These are phyloP conservation scores for Calonectria henricotiae DNA, from an alignment of 2,329 filamentous ascomycete species.

Conservation along the genomic window DNA sequence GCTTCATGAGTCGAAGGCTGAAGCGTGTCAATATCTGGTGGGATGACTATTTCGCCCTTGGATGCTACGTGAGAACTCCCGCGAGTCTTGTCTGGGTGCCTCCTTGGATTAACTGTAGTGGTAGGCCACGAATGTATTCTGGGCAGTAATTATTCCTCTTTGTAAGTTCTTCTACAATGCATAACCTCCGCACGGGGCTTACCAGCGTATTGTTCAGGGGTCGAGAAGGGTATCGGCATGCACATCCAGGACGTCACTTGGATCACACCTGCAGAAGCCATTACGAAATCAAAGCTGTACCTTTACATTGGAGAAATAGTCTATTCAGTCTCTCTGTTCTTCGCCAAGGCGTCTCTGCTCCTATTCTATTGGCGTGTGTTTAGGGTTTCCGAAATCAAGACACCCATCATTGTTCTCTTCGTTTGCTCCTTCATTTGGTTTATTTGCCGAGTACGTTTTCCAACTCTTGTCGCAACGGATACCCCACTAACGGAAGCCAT, in stretches of 20 bases:
- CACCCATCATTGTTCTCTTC: slow-evolving; percentile 48
- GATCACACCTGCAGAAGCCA: slow-evolving; percentile 31
- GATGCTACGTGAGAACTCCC: slow-evolving; percentile 40
- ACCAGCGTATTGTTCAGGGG: slow-evolving; percentile 37
- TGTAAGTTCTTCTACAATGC: slow-evolving; percentile 28
- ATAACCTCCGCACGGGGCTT: not conserved
- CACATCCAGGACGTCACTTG: slow-evolving; percentile 40
- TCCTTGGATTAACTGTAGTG: slow-evolving; percentile 9
- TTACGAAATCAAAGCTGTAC: slow-evolving; percentile 28
- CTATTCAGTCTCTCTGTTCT: slow-evolving; percentile 54
- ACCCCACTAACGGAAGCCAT: slow-evolving; percentile 38
- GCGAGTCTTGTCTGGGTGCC: not conserved
- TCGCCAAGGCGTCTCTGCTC: slow-evolving; percentile 53
- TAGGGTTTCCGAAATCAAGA: slow-evolving; percentile 48
- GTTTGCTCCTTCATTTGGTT: slow-evolving; percentile 53
- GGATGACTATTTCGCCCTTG: slow-evolving; percentile 47
- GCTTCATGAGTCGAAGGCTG: slow-evolving; percentile 43
- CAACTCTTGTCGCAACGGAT: fast-evolving
- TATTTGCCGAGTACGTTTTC: slow-evolving; percentile 48
- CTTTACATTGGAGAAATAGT: slow-evolving; percentile 51
- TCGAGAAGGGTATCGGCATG: slow-evolving; percentile 43
- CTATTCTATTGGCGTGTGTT: slow-evolving; percentile 57
- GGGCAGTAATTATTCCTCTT: slow-evolving; percentile 41
- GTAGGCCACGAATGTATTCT: slow-evolving; percentile 40
- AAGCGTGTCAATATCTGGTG: slow-evolving; percentile 44